Evolutionary conservation across 768 basidiomycete genomes (phyloP), one percentile per base, ranked within the genome.

Genomic region (Tricholoma furcatifolium): DNA sequence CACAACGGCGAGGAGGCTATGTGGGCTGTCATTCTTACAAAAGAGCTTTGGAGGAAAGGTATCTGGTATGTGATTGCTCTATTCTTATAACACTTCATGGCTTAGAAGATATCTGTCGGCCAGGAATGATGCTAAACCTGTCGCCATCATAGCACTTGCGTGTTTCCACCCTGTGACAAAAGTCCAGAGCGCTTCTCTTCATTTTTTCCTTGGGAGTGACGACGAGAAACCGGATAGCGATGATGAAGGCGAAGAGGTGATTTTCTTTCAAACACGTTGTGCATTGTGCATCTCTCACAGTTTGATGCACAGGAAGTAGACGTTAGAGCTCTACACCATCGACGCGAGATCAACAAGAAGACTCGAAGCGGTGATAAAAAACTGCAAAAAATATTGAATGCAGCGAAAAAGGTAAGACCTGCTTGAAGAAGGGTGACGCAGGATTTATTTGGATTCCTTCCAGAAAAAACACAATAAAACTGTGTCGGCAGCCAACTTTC

Each of bases 181-280:
- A 70, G 97, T 98, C 0, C 95, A 98, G 67, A 92, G 84, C 55
- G 93, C 93, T 2, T 91, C 94, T 1, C 71, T 95, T 14, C 93
- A 98, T 71, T 99, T 98, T 74, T 99, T 98, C 77, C 82, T 99
- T n/a, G 92, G 92, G 4, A 83, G 80, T 51, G 91, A 92, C 39
- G 85, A 92, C 18, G 85, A 86, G 17, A 78, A 79, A 49, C 85
- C 84, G 36, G 84, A 88, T 54, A 85, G 82, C 40, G 86, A 87
- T 41, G 82, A 87, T 1, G 90, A 89, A 57, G 78, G 78, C 11
- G 87, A 87, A 38, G 82, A 84, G 21, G 76, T 77, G 62, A 57
- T 46, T 12, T 45, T 50, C 20, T 27, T 42, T 6, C 44, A 34
- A 35, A n/a, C n/a, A n/a, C n/a, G n/a, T n/a, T 60, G 50, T 7